Percentiles rank a stretch among this genome's conserved stretches.
These are phyloP conservation scores for Dissoconium aciculare DNA, from an alignment of 2,329 filamentous ascomycete species.

Conservation along the genomic window DNA sequence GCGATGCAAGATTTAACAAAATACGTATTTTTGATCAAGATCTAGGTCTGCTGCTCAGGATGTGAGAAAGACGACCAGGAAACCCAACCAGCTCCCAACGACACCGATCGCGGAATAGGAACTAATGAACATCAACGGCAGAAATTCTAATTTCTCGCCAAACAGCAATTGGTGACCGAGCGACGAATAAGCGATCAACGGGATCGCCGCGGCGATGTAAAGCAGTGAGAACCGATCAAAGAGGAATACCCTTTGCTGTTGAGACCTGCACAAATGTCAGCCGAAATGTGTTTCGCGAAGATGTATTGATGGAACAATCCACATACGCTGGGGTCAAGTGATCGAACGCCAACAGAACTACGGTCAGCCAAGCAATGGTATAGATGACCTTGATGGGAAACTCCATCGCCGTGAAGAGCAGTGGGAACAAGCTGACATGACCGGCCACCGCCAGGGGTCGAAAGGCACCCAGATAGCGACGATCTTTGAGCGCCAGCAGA, in stretches of 20 bases:
- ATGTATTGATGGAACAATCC: too few relatives aligned
- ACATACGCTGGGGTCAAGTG: slow-evolving; percentile 63
- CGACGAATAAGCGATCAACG: slow-evolving; percentile 77
- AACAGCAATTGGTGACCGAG: slow-evolving; percentile 72
- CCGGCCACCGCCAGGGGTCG: slow-evolving; percentile 81
- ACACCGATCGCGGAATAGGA: slow-evolving; percentile 90
- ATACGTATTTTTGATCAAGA: too few relatives aligned
- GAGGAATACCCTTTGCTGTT: slow-evolving; percentile 67
- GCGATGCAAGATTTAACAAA: too few relatives aligned
- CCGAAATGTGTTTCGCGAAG: slow-evolving; percentile 4
- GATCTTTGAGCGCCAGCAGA: slow-evolving; percentile 75
- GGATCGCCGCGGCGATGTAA: slow-evolving; percentile 81
- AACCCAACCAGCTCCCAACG: slow-evolving; percentile 87
- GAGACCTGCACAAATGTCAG: slow-evolving; percentile 36
- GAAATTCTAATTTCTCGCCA: slow-evolving; percentile 68
- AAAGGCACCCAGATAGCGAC: slow-evolving; percentile 82
- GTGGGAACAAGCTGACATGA: slow-evolving; percentile 85
- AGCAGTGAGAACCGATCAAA: slow-evolving; percentile 80
- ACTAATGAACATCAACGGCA: slow-evolving; percentile 94
- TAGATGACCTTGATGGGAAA: slow-evolving; percentile 91
- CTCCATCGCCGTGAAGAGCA: slow-evolving; percentile 82
- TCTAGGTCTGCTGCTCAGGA: slow-evolving; percentile 14
- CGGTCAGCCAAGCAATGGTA: slow-evolving; percentile 77
- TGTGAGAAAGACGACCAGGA: slow-evolving; percentile 75
- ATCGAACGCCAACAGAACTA: slow-evolving; percentile 78